Conservation (phyloP, 2,329 filamentous ascomycete species). For the Chaetomiaceae sp. region DNA sequence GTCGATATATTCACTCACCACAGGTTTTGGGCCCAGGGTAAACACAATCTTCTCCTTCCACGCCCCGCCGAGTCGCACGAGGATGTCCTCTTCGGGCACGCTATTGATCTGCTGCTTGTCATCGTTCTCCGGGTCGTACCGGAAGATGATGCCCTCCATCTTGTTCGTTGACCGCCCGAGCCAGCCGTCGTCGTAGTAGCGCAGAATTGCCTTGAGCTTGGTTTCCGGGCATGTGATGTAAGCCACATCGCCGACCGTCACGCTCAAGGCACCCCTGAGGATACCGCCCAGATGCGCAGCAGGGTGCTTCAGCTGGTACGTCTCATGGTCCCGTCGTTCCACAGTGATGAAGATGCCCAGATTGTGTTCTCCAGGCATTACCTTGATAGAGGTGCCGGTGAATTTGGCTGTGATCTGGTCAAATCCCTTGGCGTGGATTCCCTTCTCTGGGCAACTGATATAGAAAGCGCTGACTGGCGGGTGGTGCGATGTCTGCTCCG, state of each 20-base stretch:
- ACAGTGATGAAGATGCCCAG: conserved; percentile 91
- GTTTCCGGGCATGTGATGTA: conserved; percentile 89
- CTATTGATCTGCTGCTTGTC: conserved; percentile 75
- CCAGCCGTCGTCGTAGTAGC: conserved; percentile 95
- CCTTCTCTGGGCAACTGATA: conserved; percentile 86
- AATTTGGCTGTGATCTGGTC: conserved; percentile 98
- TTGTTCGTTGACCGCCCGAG: conserved; percentile 86
- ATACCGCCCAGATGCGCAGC: conserved; percentile 88
- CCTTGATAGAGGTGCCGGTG: conserved; percentile 89
- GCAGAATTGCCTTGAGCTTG: conserved; percentile 82
- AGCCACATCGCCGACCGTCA: conserved; percentile 85
- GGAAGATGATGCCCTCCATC: conserved; percentile 86
- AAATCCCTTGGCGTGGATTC: conserved; percentile 81
- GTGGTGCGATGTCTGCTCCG: conserved; percentile 96
- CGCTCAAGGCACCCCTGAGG: conserved; percentile 77
- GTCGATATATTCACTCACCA: conserved; percentile 46
- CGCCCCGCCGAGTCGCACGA: conserved; percentile 75
- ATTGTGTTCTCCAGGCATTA: conserved; percentile 88
- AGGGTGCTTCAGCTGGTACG: conserved; percentile 92
- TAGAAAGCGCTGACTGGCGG: conserved; percentile 96
- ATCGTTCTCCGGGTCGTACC: conserved; percentile 83
- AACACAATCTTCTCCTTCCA: conserved; percentile 73
- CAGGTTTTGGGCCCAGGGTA: conserved; percentile 53
- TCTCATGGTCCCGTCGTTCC: conserved; percentile 74
- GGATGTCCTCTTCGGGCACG: conserved; percentile 76